Evolutionary conservation across 225 moss, liverwort and hornwort genomes (phyloP), one percentile per base, ranked within the genome.

Genomic region (Straminergon stramineum): DNA sequence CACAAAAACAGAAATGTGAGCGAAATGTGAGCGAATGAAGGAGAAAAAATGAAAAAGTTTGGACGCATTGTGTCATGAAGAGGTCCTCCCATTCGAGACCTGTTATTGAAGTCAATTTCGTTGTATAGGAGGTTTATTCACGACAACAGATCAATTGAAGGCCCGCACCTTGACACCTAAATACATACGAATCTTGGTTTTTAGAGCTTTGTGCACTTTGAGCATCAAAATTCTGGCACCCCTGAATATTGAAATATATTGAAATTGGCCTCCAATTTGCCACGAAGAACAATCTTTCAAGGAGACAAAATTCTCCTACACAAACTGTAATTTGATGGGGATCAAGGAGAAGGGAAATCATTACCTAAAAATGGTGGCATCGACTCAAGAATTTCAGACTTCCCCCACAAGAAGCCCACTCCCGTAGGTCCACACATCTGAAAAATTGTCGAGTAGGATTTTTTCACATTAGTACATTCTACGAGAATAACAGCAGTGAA

Each of bases 391-490:
- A 97, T 88, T 69, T 95, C 94, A 19, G 82, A 90, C 76, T 92
- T 96, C 35, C 95, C 95, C 89, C 94, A 95, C 56, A 98, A 87
- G 67, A 97, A 94, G n/a, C 97, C 98, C 84, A 98, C 92, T 71
- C 97, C 98, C 10, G 97, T 98, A 48, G 98, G 97, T 90, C 98
- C 97, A 89, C 97, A 98, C 98, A 98, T 98, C 96, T 98, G 94
- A 86, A 90, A 76, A 56, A 82, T 84, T 43, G 23, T 34, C 68
- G 64, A 81, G 52, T 24, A 84, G 7, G 61, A 76, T 28, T 60
- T 35, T 41, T n/a, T 65, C 39, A 51, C 56, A 74, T 56, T 30
- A 71, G 55, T 48, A 60, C 48, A 10, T 79, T 16, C 24, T 16
- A 45, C 32, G 63, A 82, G 43, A 17, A 80, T n/a, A 58, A 19